These are phyloP conservation scores for Nicotiana attenuata DNA, from an alignment of 257 asterid genomes.

Conservation along the genomic window DNA sequence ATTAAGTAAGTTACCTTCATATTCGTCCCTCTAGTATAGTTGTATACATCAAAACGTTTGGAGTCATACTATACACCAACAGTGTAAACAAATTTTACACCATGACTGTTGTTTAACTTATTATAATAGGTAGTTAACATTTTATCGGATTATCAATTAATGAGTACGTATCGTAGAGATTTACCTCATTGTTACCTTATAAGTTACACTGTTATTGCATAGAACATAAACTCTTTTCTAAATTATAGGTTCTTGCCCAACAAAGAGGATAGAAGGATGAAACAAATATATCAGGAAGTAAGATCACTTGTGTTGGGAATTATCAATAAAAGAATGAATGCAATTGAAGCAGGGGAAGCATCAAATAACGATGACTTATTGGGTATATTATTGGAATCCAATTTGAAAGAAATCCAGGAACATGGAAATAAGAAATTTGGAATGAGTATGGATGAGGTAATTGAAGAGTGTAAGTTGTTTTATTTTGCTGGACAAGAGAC, in stretches of 20 bases:
- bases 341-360: conserved; percentile 10
- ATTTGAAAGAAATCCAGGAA: background rate
- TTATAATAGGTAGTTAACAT: background rate
- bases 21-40: background rate
- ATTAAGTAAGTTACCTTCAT: conserved; percentile 6
- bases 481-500: conserved; percentile 34
- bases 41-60: background rate
- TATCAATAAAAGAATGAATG: conserved; percentile 14
- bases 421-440: conserved; percentile 9
- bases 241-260: conserved; percentile 14
- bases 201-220: no score
- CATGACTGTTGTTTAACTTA: background rate
- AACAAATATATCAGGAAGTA: background rate
- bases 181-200: no score
- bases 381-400: conserved; percentile 21
- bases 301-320: conserved; percentile 3
- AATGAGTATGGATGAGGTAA: conserved; percentile 20
- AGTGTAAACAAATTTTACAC: background rate
- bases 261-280: conserved; percentile 20
- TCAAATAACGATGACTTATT: conserved; percentile 14
- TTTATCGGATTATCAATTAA: no score
- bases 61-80: background rate
- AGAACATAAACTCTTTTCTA: background rate
- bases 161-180: no score
- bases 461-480: conserved; percentile 28